Evolutionary conservation across 179 eudicot genomes (phyloP).

Genomic region (Spinacia oleracea): DNA sequence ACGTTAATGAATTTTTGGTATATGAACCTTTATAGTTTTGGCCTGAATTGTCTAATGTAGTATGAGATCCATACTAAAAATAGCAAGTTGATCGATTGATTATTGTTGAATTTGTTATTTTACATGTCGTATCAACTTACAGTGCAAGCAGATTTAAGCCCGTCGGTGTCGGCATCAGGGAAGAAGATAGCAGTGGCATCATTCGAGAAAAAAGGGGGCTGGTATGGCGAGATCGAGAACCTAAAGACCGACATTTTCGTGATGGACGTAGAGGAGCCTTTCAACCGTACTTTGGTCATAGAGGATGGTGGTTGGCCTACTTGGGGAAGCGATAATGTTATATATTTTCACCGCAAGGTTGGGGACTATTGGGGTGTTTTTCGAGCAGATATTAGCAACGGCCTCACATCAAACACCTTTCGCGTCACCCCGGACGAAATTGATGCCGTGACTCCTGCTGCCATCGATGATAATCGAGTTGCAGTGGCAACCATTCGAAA

Average conservation of each 20-base stretch:
- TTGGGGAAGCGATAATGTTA: neutral
- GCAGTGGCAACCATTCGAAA: neutral
- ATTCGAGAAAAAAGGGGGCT: neutral
- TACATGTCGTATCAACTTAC: neutral
- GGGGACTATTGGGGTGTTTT: conserved; percentile 1
- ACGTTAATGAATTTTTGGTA: too few relatives aligned
- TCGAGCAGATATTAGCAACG: neutral
- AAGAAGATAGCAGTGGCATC: conserved; percentile 1
- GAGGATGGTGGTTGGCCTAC: conserved; percentile 8
- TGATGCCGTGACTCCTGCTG: neutral
- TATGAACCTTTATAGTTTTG: too few relatives aligned
- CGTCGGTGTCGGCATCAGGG: neutral
- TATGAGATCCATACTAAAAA: too few relatives aligned
- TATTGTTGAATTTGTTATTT: neutral
- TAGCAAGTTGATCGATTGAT: too few relatives aligned
- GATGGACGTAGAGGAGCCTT: neutral
- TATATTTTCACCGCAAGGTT: neutral
- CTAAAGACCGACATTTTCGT: neutral
- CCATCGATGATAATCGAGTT: neutral
- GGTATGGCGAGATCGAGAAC: neutral
- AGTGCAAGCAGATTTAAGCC: conserved; percentile 7
- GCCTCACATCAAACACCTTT: neutral
- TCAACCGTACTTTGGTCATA: neutral
- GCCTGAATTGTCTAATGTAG: too few relatives aligned
- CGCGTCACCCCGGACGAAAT: neutral